Conservation (phyloP, 306 rosid species). For the Citrullus mucosospermus region DNA sequence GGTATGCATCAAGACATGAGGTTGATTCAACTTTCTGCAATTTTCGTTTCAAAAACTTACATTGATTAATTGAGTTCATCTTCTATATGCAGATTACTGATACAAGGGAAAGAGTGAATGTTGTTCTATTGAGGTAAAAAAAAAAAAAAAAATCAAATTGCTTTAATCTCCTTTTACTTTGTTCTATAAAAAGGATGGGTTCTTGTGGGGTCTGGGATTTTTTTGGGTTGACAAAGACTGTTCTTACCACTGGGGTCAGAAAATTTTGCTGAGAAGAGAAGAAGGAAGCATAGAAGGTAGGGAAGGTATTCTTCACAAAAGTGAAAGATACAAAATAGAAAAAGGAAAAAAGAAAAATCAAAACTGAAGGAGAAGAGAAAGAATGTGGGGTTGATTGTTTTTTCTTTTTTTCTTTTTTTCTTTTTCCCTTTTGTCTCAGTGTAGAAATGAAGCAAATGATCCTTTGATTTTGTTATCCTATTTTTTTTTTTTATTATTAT, state of each 20-base stretch:
- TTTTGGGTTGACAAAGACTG: conserved; percentile 6
- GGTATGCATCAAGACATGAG: conserved; percentile 32
- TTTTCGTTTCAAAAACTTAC: neutral
- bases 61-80: neutral
- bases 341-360: neutral
- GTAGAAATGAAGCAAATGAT: conserved; percentile 4
- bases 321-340: neutral
- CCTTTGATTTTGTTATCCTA: neutral
- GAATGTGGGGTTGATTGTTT: neutral
- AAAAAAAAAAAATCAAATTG: neutral
- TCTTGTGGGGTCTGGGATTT: neutral
- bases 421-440: neutral
- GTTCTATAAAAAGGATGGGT: conserved; percentile 2
- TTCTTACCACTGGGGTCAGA: neutral
- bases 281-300: conserved; percentile 7
- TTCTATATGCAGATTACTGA: neutral
- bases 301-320: neutral
- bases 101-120: neutral
- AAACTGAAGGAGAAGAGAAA: neutral
- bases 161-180: neutral
- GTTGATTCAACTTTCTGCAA: neutral
- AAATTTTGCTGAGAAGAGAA: neutral
- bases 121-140: neutral
- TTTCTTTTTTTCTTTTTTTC: neutral
- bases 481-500: neutral